A percentile compares a stretch with the other conserved stretches of the same genome.
phyloP scores from a whole-genome alignment of 1,284 basidiomycete species.

The Sphaerobolus stellatus region DNA sequence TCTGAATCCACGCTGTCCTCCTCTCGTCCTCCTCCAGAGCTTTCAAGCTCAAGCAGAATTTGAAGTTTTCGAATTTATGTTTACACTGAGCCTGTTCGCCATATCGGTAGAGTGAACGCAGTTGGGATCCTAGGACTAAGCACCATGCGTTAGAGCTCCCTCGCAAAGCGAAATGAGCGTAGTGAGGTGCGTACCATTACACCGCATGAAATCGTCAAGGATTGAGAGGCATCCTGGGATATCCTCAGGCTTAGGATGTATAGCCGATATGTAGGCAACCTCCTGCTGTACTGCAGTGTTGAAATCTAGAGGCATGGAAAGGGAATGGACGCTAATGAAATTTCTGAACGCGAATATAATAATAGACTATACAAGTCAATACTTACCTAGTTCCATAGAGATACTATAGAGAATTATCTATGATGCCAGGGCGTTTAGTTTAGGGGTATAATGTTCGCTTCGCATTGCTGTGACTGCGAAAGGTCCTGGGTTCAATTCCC shows the following conservation, averaged over 20 bases:
- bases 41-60: slow-evolving; percentile 90
- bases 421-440: slow-evolving; percentile 3
- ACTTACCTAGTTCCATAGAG: too few relatives aligned
- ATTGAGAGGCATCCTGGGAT: slow-evolving; percentile 77
- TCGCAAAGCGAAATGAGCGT: neutral
- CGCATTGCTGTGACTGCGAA: slow-evolving; percentile 9
- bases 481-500: slow-evolving; percentile 12
- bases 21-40: slow-evolving; percentile 73
- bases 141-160: slow-evolving; percentile 9
- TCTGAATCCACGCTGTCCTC: slow-evolving; percentile 79
- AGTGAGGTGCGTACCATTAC: slow-evolving; percentile 56
- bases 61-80: slow-evolving; percentile 88
- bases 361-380: too few relatives aligned
- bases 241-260: slow-evolving; percentile 75
- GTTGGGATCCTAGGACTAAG: slow-evolving; percentile 76
- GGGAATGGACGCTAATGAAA: neutral
- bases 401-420: neutral
- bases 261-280: slow-evolving; percentile 54
- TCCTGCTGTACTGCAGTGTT: slow-evolving; percentile 61
- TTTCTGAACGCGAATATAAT: too few relatives aligned
- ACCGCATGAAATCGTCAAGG: slow-evolving; percentile 78
- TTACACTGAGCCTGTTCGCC: slow-evolving; percentile 78
- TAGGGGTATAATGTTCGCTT: slow-evolving; percentile 11
- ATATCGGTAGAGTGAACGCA: slow-evolving; percentile 84
- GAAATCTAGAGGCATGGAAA: slow-evolving; percentile 37